Conservation (phyloP, 768 basidiomycete species). For the Kwoniella sp. region DNA sequence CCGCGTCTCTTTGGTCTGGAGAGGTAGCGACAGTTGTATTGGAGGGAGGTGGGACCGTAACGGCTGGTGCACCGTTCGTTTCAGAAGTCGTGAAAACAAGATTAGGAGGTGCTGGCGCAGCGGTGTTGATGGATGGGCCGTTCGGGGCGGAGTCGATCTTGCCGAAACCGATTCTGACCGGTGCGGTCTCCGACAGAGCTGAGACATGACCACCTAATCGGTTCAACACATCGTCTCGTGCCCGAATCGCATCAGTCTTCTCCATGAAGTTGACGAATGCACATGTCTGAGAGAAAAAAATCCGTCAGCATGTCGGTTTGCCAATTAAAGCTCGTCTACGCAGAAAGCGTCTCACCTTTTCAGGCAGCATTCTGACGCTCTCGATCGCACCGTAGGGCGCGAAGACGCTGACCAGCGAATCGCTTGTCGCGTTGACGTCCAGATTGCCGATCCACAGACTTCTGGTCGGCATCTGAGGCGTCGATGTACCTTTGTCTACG, state of each 20-base stretch:
- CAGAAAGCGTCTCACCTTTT: conserved; percentile 70
- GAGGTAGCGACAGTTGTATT: conserved; percentile 5
- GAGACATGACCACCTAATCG: conserved; percentile 79
- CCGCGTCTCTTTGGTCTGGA: conserved; percentile 49
- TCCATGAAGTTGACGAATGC: conserved; percentile 99
- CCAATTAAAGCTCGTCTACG: no score
- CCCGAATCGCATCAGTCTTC: conserved; percentile 90
- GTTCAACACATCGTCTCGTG: conserved; percentile 96
- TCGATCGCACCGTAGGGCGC: conserved; percentile 97
- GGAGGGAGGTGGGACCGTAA: conserved; percentile 49
- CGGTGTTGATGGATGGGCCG: conserved; percentile 75
- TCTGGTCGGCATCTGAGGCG: conserved; percentile 81
- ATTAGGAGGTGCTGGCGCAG: conserved; percentile 54
- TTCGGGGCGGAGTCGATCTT: conserved; percentile 96
- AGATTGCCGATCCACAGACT: conserved; percentile 98
- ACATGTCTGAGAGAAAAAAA: conserved; percentile 69
- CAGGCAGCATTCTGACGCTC: conserved; percentile 87
- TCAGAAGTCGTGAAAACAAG: conserved; percentile 44
- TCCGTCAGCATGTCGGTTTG: background rate
- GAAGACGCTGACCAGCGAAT: conserved; percentile 93
- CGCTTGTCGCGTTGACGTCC: conserved; percentile 89
- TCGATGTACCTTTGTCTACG: conserved; percentile 37
- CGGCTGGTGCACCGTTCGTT: conserved; percentile 56
- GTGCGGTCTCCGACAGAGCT: conserved; percentile 90
- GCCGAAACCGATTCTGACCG: conserved; percentile 95